phyloP scores from a whole-genome alignment of 129 eudicot species.

The Pseudognaphalium luteoalbum region DNA sequence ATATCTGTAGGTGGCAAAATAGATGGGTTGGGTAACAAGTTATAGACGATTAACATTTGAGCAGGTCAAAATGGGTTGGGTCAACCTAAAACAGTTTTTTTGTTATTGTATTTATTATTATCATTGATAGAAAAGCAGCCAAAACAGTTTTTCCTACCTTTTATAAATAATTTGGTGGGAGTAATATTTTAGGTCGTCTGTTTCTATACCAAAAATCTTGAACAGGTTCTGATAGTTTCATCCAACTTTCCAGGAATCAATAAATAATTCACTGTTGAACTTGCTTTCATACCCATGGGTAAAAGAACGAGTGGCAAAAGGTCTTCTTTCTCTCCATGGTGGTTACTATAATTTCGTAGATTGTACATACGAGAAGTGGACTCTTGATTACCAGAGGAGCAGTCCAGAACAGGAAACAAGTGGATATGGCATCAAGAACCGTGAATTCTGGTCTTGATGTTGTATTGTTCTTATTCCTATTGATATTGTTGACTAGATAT shows the following conservation, averaged over 20 bases:
- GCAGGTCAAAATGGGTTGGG: neutral
- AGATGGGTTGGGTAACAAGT: neutral
- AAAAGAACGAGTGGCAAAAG: constrained; percentile 68
- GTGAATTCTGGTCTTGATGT: constrained; percentile 80
- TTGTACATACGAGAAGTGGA: constrained; percentile 93
- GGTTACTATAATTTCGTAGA: constrained; percentile 90
- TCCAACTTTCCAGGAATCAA: constrained; percentile 68
- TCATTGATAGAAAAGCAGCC: neutral
- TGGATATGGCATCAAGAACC: constrained; percentile 45
- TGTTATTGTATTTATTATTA: neutral
- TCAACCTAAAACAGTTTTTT: neutral
- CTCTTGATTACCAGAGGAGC: constrained; percentile 58
- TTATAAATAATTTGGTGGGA: neutral
- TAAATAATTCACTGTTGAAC: constrained; percentile 75
- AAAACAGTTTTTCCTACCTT: neutral
- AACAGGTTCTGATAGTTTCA: neutral
- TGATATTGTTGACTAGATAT: constrained; percentile 8
- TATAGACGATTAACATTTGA: neutral
- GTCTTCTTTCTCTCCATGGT: constrained; percentile 75
- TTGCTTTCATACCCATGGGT: constrained; percentile 96
- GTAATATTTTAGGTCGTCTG: neutral
- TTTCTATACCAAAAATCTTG: constrained; percentile 2
- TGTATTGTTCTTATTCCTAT: constrained; percentile 9
- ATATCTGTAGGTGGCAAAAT: neutral
- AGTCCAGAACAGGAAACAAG: constrained; percentile 30